Evolutionary conservation across 768 basidiomycete species (phyloP).

Genomic region (Tubosaeta sp.): DNA sequence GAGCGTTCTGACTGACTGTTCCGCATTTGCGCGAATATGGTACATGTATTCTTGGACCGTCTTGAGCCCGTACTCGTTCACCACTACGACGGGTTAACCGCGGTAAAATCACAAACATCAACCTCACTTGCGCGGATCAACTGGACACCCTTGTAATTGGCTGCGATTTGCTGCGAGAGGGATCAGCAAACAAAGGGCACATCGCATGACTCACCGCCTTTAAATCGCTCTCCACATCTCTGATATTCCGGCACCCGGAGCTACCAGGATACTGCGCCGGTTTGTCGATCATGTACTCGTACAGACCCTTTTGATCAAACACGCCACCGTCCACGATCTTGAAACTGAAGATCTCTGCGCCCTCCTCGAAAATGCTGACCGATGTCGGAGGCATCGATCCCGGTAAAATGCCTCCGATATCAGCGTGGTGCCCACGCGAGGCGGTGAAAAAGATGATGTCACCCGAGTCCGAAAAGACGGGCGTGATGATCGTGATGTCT

Average conservation of each 20-base stretch:
- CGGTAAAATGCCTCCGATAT: conserved; percentile 89
- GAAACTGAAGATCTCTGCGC: conserved; percentile 86
- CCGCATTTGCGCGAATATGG: conserved; percentile 86
- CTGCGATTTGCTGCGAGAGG: conserved; percentile 74
- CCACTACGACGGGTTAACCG: conserved; percentile 44
- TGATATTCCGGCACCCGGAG: conserved; percentile 81
- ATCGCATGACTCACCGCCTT: conserved; percentile 61
- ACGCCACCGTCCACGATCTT: conserved; percentile 83
- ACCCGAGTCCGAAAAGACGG: conserved; percentile 68
- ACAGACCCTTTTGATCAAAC: conserved; percentile 71
- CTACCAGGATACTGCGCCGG: conserved; percentile 81
- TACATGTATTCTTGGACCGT: conserved; percentile 94
- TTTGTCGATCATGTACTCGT: conserved; percentile 77
- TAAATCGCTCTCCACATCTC: conserved; percentile 88
- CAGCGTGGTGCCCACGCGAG: conserved; percentile 90
- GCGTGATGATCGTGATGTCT: conserved; percentile 92
- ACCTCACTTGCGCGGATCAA: conserved; percentile 74
- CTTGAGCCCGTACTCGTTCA: conserved; percentile 78
- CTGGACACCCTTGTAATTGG: conserved; percentile 89
- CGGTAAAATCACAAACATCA: neutral
- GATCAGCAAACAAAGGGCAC: neutral
- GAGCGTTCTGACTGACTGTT: conserved; percentile 78
- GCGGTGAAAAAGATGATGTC: conserved; percentile 93
- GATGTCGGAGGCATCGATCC: conserved; percentile 96
- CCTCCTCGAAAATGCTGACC: conserved; percentile 89